Conservation (phyloP, 2,329 filamentous ascomycete species). For the Trichophyton rubrum region DNA sequence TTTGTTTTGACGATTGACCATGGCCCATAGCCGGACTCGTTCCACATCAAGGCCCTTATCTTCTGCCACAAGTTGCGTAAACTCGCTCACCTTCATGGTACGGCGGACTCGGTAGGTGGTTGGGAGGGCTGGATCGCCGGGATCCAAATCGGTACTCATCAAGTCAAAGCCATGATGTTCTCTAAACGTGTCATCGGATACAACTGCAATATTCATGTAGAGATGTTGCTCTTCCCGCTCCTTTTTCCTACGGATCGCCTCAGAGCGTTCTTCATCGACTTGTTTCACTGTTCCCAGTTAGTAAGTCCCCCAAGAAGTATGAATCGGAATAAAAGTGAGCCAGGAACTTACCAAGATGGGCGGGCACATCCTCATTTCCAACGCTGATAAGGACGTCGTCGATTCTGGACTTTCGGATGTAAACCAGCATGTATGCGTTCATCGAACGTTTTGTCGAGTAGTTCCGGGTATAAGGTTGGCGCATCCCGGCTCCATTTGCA, state of each 20-base stretch:
- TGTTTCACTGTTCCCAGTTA: conserved; percentile 45
- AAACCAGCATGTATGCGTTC: conserved; percentile 98
- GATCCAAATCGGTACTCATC: conserved; percentile 51
- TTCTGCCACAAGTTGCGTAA: conserved; percentile 56
- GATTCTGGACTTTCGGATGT: conserved; percentile 77
- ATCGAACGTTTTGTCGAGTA: conserved; percentile 55
- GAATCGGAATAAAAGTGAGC: neutral
- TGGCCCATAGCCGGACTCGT: conserved; percentile 75
- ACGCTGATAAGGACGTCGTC: conserved; percentile 70
- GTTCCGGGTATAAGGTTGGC: conserved; percentile 52
- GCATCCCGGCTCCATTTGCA: conserved; percentile 45
- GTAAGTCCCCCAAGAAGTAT: conserved; percentile 6
- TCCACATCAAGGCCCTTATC: conserved; percentile 57
- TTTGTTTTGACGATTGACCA: conserved; percentile 98
- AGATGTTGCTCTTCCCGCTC: conserved; percentile 91
- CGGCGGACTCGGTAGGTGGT: conserved; percentile 61
- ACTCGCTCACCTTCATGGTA: conserved; percentile 62
- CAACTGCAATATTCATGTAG: conserved; percentile 72
- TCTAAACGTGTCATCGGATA: conserved; percentile 70
- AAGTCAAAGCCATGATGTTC: conserved; percentile 76
- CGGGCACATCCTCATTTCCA: conserved; percentile 63
- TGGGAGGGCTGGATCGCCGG: conserved; percentile 56
- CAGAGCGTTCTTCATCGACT: conserved; percentile 69
- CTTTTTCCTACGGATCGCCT: conserved; percentile 63
- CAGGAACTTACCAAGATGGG: conserved; percentile 56